A percentile compares a stretch with the other conserved stretches of the same genome.
Conservation (phyloP, 768 basidiomycete genomes). For the Pleurotus citrinopileatus region DNA sequence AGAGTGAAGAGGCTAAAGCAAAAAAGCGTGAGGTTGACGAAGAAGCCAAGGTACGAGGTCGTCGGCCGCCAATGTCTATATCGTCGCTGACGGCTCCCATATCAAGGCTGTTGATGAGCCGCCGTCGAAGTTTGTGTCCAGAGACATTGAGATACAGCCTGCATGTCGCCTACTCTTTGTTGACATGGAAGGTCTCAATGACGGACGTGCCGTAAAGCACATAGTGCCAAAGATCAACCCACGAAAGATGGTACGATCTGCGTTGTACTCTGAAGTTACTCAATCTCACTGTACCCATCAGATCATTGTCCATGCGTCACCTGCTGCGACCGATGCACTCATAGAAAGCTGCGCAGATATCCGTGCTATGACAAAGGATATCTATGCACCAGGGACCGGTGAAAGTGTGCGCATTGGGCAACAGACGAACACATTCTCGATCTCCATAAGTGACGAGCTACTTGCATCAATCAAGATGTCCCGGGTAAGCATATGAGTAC, state of each 20-base stretch:
- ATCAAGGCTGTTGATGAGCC: conserved; percentile 47
- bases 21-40: conserved; percentile 72
- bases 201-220: conserved; percentile 94
- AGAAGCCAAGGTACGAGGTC: conserved; percentile 65
- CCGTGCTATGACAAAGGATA: conserved; percentile 89
- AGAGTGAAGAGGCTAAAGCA: conserved; percentile 78
- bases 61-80: conserved; percentile 10
- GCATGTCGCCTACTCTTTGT: conserved; percentile 87
- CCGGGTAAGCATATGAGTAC: conserved; percentile 47
- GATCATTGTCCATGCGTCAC: conserved; percentile 86
- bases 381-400: conserved; percentile 73
- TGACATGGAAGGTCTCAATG: conserved; percentile 95
- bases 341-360: conserved; percentile 81
- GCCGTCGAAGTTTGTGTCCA: conserved; percentile 87
- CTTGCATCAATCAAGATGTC: conserved; percentile 82
- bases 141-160: conserved; percentile 73
- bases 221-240: conserved; percentile 97
- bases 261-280: not conserved
- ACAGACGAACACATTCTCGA: conserved; percentile 91
- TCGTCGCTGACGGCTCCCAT: not conserved
- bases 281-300: conserved; percentile 25
- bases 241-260: conserved; percentile 75
- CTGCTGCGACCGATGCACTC: conserved; percentile 65
- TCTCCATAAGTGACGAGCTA: conserved; percentile 89
- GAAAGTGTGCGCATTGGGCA: conserved; percentile 91